Evolutionary conservation across 495 filamentous ascomycete species (phyloP).

Genomic region (Achaetomiella virescens): DNA sequence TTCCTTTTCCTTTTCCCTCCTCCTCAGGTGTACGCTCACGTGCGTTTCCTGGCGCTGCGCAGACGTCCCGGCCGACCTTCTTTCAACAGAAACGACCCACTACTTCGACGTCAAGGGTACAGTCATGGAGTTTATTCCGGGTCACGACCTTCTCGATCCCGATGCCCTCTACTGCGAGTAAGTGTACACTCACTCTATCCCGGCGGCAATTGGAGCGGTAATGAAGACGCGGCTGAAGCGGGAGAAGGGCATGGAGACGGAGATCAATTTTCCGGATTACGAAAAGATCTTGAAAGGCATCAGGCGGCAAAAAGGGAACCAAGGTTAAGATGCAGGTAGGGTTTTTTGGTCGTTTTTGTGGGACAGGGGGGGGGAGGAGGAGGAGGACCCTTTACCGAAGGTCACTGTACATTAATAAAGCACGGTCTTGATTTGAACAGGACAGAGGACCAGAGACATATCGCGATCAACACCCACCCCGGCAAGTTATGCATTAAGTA

Average conservation of each 20-base stretch:
- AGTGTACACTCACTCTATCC: not conserved
- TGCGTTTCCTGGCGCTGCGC: not conserved
- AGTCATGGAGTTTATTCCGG: not conserved
- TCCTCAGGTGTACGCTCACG: not conserved
- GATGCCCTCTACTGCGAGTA: not conserved
- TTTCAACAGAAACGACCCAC: not conserved
- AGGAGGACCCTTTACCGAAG: no score
- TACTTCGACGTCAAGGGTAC: not conserved
- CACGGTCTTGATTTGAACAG: no score
- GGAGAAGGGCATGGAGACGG: not conserved
- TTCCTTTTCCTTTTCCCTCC: no score
- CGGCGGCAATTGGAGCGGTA: not conserved
- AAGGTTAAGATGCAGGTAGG: no score
- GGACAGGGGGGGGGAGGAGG: no score
- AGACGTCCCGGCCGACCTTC: not conserved
- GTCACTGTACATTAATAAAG: no score
- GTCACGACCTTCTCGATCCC: not conserved
- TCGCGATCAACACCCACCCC: no score
- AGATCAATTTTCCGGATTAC: not conserved
- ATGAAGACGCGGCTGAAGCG: not conserved
- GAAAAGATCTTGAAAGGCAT: no score
- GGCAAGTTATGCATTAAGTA: constrained; percentile 3
- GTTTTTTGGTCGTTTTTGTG: no score
- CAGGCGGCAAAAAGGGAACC: no score
- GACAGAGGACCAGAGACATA: no score